phyloP scores from a whole-genome alignment of 768 basidiomycete species.

The Hemileccinum rubropunctum region DNA sequence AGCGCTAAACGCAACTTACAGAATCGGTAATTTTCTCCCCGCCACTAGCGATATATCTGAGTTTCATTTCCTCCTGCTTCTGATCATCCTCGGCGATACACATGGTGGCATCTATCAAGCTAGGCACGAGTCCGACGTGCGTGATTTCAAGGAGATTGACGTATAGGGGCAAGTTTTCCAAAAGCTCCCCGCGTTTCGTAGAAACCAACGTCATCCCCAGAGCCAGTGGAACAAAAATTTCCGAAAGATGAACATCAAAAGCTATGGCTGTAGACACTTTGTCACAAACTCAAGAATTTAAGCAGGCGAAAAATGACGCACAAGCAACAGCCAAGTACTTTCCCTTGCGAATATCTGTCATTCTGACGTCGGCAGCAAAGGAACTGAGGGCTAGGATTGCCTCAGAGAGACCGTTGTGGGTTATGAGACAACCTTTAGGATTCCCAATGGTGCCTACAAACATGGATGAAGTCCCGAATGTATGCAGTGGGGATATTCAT shows the following conservation, averaged over 20 bases:
- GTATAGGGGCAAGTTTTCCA: constrained; percentile 43
- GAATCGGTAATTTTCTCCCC: constrained; percentile 54
- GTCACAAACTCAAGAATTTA: background rate
- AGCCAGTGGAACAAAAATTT: constrained; percentile 40
- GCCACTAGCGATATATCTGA: constrained; percentile 47
- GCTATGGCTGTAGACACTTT: constrained; percentile 40
- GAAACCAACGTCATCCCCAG: constrained; percentile 46
- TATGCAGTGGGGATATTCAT: background rate
- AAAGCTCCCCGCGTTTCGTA: constrained; percentile 36
- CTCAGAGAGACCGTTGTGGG: constrained; percentile 33
- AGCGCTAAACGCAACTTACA: constrained; percentile 27
- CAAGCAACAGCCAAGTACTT: constrained; percentile 44
- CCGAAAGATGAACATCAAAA: constrained; percentile 50
- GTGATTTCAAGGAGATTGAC: constrained; percentile 42
- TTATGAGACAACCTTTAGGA: constrained; percentile 49
- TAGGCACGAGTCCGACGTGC: constrained; percentile 51
- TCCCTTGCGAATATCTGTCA: constrained; percentile 26
- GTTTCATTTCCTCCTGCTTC: constrained; percentile 29
- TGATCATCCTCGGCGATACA: constrained; percentile 12
- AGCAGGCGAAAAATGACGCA: constrained; percentile 20
- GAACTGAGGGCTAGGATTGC: constrained; percentile 30
- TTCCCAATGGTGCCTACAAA: constrained; percentile 45
- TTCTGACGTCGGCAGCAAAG: constrained; percentile 20
- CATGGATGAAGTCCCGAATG: constrained; percentile 10
- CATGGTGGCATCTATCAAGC: constrained; percentile 50